Conservation (phyloP, 2,329 filamentous ascomycete genomes). For the Capronia epimyces region DNA sequence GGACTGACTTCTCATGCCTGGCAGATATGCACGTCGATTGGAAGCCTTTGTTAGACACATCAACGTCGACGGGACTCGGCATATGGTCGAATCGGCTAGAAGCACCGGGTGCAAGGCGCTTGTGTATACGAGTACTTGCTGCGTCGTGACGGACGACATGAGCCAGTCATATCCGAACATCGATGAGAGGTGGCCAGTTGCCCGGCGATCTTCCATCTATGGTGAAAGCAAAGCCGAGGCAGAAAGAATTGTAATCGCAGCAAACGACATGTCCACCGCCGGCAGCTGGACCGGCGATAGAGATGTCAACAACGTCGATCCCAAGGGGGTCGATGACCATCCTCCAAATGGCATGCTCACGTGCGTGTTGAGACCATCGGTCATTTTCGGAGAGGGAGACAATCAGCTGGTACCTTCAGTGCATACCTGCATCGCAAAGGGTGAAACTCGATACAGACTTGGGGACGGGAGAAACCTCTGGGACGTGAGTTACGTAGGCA, state of each 20-base stretch:
- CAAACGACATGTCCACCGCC: conserved; percentile 34
- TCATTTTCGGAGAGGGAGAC: conserved; percentile 42
- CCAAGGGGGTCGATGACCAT: neutral
- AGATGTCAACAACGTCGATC: neutral
- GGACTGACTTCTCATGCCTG: neutral
- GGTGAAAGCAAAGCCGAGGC: conserved; percentile 42
- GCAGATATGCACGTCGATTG: conserved; percentile 33
- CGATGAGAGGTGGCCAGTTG: conserved; percentile 38
- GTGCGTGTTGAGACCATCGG: conserved; percentile 41
- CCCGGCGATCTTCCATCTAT: conserved; percentile 39
- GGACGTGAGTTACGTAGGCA: conserved; percentile 42
- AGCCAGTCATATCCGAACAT: conserved; percentile 35
- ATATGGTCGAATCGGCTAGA: conserved; percentile 47
- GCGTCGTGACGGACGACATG: conserved; percentile 50
- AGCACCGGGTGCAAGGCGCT: conserved; percentile 45
- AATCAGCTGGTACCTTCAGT: conserved; percentile 40
- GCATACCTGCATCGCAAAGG: conserved; percentile 42
- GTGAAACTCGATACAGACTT: conserved; percentile 40
- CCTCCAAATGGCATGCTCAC: conserved; percentile 31
- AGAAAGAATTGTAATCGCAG: conserved; percentile 39
- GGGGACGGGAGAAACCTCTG: conserved; percentile 41
- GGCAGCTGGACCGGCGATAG: conserved; percentile 29
- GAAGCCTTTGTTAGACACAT: conserved; percentile 43
- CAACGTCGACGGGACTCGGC: conserved; percentile 52
- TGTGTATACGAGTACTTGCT: conserved; percentile 54